Percentiles rank a stretch among this genome's conserved stretches.
These are phyloP conservation scores for Seminavis robusta DNA, from an alignment of 108 stramenopile genomes.

Conservation along the genomic window DNA sequence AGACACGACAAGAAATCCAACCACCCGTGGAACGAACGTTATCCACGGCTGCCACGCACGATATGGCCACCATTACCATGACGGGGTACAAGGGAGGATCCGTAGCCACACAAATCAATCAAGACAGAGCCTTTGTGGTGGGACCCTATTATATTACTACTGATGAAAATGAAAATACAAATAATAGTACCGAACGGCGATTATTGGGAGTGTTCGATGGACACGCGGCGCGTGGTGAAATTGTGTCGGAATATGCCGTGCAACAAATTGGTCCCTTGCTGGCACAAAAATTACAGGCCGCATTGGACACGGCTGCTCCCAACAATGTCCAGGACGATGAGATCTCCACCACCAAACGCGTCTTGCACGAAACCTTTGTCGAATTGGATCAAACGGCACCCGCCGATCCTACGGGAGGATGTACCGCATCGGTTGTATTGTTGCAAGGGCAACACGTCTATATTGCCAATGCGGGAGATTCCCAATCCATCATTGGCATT, in stretches of 20 bases:
- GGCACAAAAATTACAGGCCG: slow-evolving; percentile 35
- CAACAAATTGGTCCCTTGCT: slow-evolving; percentile 54
- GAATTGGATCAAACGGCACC: slow-evolving; percentile 71
- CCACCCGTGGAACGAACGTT: too few relatives aligned
- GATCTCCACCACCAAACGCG: slow-evolving; percentile 22
- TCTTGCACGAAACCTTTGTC: slow-evolving; percentile 63
- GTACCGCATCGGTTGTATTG: slow-evolving; percentile 68
- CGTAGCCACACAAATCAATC: slow-evolving; percentile 52
- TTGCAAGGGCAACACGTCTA: slow-evolving; percentile 60
- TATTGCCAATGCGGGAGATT: slow-evolving; percentile 82
- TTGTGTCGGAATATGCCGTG: slow-evolving; percentile 64
- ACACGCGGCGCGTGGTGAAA: slow-evolving; percentile 68
- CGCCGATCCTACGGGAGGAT: slow-evolving; percentile 53
- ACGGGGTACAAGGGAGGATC: slow-evolving; percentile 62
- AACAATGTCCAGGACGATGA: slow-evolving; percentile 7
- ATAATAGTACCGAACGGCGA: slow-evolving; percentile 12
- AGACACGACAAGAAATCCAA: too few relatives aligned
- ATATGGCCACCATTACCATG: too few relatives aligned
- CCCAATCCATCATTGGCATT: slow-evolving; percentile 64
- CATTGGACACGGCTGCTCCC: slow-evolving; percentile 1
- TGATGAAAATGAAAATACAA: too few relatives aligned
- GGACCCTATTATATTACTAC: too few relatives aligned
- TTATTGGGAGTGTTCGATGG: slow-evolving; percentile 85
- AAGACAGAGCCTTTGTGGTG: slow-evolving; percentile 56
- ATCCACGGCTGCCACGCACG: too few relatives aligned